phyloP scores from a whole-genome alignment of 176 grass and related monocot genomes.

The Carex kokanica region DNA sequence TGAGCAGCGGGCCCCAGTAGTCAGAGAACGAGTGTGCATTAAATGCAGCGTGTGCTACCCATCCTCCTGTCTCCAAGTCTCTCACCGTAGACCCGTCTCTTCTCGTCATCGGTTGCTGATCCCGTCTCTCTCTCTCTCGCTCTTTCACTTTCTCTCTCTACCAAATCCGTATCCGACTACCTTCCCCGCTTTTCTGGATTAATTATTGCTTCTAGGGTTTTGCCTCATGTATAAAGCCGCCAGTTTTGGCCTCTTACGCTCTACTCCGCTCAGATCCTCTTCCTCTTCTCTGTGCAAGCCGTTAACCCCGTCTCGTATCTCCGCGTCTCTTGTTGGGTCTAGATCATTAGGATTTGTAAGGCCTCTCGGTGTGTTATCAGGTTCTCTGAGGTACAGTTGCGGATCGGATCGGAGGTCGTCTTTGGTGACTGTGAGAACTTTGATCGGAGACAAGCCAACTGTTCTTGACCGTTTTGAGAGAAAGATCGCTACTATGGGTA shows the following conservation, averaged over 20 bases:
- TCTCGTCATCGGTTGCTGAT: slow-evolving; percentile 1
- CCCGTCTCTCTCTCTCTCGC: background rate
- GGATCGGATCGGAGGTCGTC: slow-evolving; percentile 10
- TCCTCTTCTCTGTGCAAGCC: background rate
- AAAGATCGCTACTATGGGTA: slow-evolving; percentile 70
- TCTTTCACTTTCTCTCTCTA: background rate
- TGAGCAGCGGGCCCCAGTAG: background rate
- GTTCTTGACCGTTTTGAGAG: slow-evolving; percentile 51
- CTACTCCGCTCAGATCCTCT: slow-evolving; percentile 50
- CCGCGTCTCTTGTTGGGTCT: slow-evolving; percentile 23
- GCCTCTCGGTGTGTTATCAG: slow-evolving; percentile 23
- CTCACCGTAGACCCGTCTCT: background rate
- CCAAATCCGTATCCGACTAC: slow-evolving; percentile 14
- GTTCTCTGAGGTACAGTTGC: background rate
- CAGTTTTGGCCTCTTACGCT: slow-evolving; percentile 43
- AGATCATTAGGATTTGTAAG: slow-evolving; percentile 20
- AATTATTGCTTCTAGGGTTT: slow-evolving; percentile 23
- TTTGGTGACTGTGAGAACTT: slow-evolving; percentile 3
- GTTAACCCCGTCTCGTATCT: slow-evolving; percentile 19
- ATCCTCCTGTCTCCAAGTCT: background rate
- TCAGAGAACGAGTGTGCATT: background rate
- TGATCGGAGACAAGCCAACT: slow-evolving; percentile 39
- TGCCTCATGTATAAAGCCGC: slow-evolving; percentile 74
- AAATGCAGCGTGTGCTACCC: background rate
- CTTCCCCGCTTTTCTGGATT: background rate